Conservation (phyloP, 495 filamentous ascomycete genomes). For the Penicillium antarcticum region DNA sequence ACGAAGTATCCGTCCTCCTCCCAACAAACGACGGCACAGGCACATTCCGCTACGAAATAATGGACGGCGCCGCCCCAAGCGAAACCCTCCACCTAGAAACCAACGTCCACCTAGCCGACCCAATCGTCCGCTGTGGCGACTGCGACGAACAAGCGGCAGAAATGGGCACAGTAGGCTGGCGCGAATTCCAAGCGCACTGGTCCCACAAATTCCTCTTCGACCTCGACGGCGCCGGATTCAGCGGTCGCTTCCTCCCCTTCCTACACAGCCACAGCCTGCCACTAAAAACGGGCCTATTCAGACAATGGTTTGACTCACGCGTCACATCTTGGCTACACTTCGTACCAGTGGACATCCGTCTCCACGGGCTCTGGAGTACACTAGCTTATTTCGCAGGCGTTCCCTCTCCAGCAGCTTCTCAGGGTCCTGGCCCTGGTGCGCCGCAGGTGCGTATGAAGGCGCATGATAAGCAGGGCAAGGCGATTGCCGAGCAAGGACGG, state of each 20-base stretch:
- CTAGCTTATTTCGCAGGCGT: constrained; percentile 60
- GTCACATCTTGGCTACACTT: constrained; percentile 75
- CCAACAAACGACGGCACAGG: constrained; percentile 18
- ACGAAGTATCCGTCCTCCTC: constrained; percentile 40
- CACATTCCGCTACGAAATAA: constrained; percentile 37
- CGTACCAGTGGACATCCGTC: constrained; percentile 68
- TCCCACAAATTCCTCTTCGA: constrained; percentile 66
- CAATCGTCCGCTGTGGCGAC: constrained; percentile 55
- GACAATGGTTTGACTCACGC: constrained; percentile 72
- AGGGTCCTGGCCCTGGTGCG: constrained; percentile 3
- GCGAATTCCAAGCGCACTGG: constrained; percentile 59
- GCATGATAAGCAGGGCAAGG: constrained; percentile 48
- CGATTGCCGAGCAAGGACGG: constrained; percentile 65
- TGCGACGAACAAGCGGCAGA: constrained; percentile 52
- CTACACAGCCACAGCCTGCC: constrained; percentile 60
- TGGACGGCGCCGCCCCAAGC: constrained; percentile 29
- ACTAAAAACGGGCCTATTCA: constrained; percentile 62
- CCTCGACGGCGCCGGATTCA: constrained; percentile 65
- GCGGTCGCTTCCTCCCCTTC: constrained; percentile 60
- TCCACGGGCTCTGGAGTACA: constrained; percentile 61
- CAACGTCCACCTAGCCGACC: constrained; percentile 47
- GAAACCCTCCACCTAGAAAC: constrained; percentile 26
- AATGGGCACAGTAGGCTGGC: constrained; percentile 37
- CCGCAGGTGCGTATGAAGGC: constrained; percentile 23
- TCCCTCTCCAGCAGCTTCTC: neutral